Percentiles rank a stretch among this genome's conserved stretches.
These are phyloP conservation scores for Ceriops decandra DNA, from an alignment of 345 rosid species.

Conservation along the genomic window DNA sequence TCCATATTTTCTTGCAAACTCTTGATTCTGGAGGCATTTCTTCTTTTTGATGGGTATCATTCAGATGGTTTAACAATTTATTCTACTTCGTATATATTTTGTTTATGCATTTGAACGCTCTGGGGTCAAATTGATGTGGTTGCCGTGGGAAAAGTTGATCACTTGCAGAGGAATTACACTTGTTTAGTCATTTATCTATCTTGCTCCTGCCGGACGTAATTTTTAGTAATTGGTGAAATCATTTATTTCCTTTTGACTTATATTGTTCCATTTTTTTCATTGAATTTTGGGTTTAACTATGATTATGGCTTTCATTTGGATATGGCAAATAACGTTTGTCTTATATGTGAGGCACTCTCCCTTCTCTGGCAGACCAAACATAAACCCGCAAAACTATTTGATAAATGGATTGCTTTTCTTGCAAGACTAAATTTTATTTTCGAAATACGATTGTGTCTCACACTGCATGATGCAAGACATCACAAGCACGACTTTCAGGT, in stretches of 20 bases:
- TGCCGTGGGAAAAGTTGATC: neutral
- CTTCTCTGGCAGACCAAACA: slow-evolving; percentile 28
- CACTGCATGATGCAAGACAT: neutral
- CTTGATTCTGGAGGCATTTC: neutral
- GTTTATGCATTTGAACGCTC: neutral
- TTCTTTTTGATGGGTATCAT: neutral
- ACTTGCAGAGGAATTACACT: neutral
- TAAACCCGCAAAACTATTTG: slow-evolving; percentile 19
- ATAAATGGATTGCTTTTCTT: slow-evolving; percentile 32
- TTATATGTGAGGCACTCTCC: neutral
- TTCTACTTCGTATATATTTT: neutral
- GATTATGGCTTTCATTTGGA: slow-evolving; percentile 9
- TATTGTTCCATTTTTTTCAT: neutral
- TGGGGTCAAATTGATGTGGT: neutral
- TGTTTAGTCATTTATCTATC: neutral
- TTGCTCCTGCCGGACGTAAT: neutral
- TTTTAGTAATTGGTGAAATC: neutral
- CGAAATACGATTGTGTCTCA: neutral
- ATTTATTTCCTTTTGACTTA: neutral
- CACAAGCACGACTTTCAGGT: slow-evolving; percentile 1
- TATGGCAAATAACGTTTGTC: neutral
- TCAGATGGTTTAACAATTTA: neutral
- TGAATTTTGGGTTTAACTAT: neutral
- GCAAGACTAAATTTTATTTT: slow-evolving; percentile 26
- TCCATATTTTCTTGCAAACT: neutral